Base-by-base conservation (phyloP, 2,329 filamentous ascomycete species). In the Pyrenochaeta sp. region DNA sequence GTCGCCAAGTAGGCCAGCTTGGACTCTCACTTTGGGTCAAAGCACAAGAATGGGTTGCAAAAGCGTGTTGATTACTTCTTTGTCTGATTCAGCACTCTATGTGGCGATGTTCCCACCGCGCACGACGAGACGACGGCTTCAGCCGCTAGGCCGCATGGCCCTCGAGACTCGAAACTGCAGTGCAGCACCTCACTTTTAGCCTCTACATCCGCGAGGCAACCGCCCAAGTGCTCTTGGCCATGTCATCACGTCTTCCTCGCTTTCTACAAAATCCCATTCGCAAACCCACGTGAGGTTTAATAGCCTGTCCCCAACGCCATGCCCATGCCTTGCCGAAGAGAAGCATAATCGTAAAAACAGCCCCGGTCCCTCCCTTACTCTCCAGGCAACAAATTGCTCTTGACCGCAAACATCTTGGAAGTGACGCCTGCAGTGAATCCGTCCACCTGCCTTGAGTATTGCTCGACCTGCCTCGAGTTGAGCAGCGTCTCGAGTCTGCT, bases 331-430 rank as follows among this genome's bases (percentile, higher is more conserved):
- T 63, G 56, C 58, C 53, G 57, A 65, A 60, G 55, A 65, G 57
- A 65, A 63, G 59, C 55, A 58, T 57, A 57, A 64, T 54, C 58
- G 61, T 61, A 44, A 58, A 62, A 62, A 53, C 45, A 48, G 42
- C 49, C 21, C 22, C 38, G 49, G 18, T 40, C 31, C 35, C 26
- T 31, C 19, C 30, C 48, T 30, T 67, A 67, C 61, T 83, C 82
- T 42, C 79, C 79, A 13, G 84, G 84, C 53, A 86, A 65, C 46
- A 87, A 68, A 65, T 84, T 86, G 53, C 82, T 83, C 73, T 92
- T 87, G 50, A 96, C 90, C 26, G 92, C 92, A 73, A 99, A 99
- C 93, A 99, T 96, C 85, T 99, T 99, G 57, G 90, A 86, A 53
- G 85, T 95, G 60, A 96, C 88, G 55, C 86, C 87, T 42, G 94